A percentile compares a stretch with the other conserved stretches of the same genome.
These are phyloP conservation scores for Ascochyta fabae DNA, from an alignment of 2,329 filamentous ascomycete genomes.

Conservation along the genomic window DNA sequence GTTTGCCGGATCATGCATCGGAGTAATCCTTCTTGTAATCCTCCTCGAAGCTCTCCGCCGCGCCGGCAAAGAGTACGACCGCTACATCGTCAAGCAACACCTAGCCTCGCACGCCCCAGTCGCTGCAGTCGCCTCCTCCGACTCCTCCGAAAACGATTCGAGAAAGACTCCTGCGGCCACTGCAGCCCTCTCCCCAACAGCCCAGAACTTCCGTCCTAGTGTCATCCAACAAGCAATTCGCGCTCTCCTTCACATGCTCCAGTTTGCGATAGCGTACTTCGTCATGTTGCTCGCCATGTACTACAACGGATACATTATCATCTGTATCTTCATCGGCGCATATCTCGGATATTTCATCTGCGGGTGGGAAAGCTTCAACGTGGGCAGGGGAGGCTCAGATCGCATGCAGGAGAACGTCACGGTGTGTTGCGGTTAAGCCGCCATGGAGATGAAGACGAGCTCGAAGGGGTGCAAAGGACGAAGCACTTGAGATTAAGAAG, in stretches of 20 bases:
- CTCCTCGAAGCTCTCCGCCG: conserved; percentile 76
- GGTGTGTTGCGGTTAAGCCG: conserved; percentile 41
- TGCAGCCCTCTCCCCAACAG: conserved; percentile 5
- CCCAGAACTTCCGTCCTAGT: conserved; percentile 58
- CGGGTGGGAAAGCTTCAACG: conserved; percentile 44
- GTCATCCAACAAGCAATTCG: conserved; percentile 72
- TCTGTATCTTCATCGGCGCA: conserved; percentile 48
- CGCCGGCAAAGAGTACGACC: conserved; percentile 75
- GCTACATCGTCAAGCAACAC: conserved; percentile 65
- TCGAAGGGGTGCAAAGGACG: background rate
- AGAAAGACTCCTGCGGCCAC: conserved; percentile 18
- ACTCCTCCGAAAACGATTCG: conserved; percentile 21
- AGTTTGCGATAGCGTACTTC: conserved; percentile 81
- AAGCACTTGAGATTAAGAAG: background rate
- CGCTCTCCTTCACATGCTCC: conserved; percentile 72
- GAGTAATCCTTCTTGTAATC: conserved; percentile 75
- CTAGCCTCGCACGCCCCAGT: conserved; percentile 25
- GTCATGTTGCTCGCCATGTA: conserved; percentile 77
- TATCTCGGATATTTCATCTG: conserved; percentile 47
- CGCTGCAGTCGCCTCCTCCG: conserved; percentile 15
- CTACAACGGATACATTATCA: conserved; percentile 74
- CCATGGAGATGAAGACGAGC: background rate
- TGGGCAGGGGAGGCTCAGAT: conserved; percentile 32
- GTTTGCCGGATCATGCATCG: conserved; percentile 84
- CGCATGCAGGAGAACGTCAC: conserved; percentile 46